Conservation (phyloP, 345 rosid species). For the Arabis hirsuta region DNA sequence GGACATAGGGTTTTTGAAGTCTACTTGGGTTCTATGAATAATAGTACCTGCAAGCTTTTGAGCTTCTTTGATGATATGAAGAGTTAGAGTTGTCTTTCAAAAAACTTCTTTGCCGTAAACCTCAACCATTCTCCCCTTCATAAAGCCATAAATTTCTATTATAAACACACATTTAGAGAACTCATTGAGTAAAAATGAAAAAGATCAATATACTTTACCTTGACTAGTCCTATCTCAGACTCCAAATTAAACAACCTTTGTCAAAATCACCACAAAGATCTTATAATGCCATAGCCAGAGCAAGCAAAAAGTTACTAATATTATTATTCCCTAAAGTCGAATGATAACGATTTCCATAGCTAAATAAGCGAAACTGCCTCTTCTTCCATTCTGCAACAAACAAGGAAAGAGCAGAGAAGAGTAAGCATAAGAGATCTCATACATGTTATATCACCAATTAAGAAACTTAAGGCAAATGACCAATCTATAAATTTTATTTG, state of each 20-base stretch:
- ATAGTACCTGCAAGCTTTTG: constrained; percentile 82
- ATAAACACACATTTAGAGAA: constrained; percentile 24
- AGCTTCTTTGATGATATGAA: constrained; percentile 93
- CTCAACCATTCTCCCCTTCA: constrained; percentile 93
- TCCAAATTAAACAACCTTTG: constrained; percentile 60
- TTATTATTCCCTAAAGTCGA: constrained; percentile 54
- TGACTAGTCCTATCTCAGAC: constrained; percentile 22
- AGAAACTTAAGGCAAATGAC: constrained; percentile 6
- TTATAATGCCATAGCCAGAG: constrained; percentile 66
- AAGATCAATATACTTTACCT: neutral
- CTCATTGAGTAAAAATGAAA: neutral
- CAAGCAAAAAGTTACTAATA: constrained; percentile 30
- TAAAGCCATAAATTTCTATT: constrained; percentile 6
- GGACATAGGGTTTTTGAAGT: too few species aligned
- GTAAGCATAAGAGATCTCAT: constrained; percentile 4
- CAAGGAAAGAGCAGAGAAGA: neutral
- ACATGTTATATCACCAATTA: neutral
- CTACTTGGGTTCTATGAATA: too few species aligned
- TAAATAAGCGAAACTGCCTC: constrained; percentile 36
- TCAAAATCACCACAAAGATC: constrained; percentile 71
- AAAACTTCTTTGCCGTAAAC: constrained; percentile 94
- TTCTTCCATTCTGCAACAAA: constrained; percentile 40
- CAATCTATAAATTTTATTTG: neutral
- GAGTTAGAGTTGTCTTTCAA: constrained; percentile 94
- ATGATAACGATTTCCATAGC: constrained; percentile 39